Evolutionary conservation across 768 basidiomycete genomes (phyloP).

Genomic region (Tremella yokohamensis): DNA sequence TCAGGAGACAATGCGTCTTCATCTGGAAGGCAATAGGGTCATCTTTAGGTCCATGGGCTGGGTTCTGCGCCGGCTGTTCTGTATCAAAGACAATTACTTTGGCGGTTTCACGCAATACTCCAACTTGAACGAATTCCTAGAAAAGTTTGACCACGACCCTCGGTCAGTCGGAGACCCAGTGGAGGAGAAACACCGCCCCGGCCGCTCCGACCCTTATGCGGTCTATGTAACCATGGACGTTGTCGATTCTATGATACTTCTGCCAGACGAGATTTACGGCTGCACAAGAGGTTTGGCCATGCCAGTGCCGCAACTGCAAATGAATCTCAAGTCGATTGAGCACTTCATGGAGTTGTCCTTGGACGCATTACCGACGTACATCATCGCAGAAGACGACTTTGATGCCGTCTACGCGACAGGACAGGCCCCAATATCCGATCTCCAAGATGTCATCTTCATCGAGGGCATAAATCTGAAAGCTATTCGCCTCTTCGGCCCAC

Average conservation of each 20-base stretch:
- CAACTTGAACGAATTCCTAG: constrained; percentile 78
- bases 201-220: constrained; percentile 79
- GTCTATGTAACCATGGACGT: constrained; percentile 62
- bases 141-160: constrained; percentile 59
- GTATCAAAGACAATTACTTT: constrained; percentile 87
- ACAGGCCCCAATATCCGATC: constrained; percentile 14
- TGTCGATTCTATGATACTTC: constrained; percentile 58
- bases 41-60: constrained; percentile 74
- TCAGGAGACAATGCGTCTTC: constrained; percentile 72
- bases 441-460: constrained; percentile 51
- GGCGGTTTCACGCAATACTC: constrained; percentile 90
- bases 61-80: constrained; percentile 83
- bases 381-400: constrained; percentile 55
- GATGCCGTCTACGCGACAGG: constrained; percentile 37
- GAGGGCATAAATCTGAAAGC: constrained; percentile 69
- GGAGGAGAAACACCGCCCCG: constrained; percentile 70
- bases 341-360: constrained; percentile 88
- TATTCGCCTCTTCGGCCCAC: constrained; percentile 83
- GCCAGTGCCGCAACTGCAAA: constrained; percentile 64
- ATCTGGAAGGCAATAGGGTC: constrained; percentile 52
- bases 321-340: constrained; percentile 76
- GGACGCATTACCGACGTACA: constrained; percentile 64
- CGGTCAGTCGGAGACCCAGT: constrained; percentile 76
- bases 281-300: constrained; percentile 55
- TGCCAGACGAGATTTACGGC: constrained; percentile 58